Conservation (phyloP, 164 flowering plant species). For the Echeveria elegans region DNA sequence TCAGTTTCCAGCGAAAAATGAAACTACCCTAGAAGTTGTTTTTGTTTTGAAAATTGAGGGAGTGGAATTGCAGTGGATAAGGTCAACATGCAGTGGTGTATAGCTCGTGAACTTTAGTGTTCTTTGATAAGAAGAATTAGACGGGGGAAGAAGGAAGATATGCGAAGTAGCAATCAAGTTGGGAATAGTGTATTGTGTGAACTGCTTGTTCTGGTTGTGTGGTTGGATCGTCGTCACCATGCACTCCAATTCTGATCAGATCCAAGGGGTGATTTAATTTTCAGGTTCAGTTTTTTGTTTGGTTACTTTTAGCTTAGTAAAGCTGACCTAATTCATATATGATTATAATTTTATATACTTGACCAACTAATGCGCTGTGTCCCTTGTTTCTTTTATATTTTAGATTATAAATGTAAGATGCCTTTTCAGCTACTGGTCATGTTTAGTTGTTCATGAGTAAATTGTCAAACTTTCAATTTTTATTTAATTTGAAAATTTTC, state of each 20-base stretch:
- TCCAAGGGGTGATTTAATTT: neutral
- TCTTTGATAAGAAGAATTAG: no score
- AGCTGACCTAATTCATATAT: constrained; percentile 3
- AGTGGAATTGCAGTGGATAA: neutral
- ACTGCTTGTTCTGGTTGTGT: neutral
- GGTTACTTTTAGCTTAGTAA: neutral
- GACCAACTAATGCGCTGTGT: neutral
- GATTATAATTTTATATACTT: neutral
- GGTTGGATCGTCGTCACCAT: neutral
- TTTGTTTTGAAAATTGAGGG: neutral
- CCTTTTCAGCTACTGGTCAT: constrained; percentile 2
- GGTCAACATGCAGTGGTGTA: neutral
- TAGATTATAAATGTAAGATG: neutral
- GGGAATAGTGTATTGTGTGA: neutral
- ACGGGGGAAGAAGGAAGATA: no score
- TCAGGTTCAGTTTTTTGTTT: neutral
- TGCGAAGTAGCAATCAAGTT: no score
- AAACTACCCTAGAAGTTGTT: constrained; percentile 1
- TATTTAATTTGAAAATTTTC: no score
- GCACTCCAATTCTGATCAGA: neutral
- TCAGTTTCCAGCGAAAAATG: neutral
- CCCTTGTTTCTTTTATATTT: neutral
- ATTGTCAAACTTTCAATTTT: no score
- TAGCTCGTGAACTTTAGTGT: no score
- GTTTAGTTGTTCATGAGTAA: no score